Evolutionary conservation across 192 early-diverging fungal species (phyloP).

Genomic region (Neocallimastix lanati): DNA sequence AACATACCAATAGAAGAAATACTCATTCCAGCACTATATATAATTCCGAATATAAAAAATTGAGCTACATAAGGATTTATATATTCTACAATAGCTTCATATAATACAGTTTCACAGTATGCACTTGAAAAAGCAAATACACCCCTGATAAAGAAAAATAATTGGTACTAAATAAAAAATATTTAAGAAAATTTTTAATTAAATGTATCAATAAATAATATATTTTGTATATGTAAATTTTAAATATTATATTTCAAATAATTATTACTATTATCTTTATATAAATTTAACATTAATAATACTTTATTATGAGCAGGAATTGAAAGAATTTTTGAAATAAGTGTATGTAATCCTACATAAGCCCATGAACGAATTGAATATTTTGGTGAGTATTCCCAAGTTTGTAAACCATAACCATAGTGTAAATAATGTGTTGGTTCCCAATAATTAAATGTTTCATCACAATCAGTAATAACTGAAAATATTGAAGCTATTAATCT

Average conservation of each 20-base stretch:
- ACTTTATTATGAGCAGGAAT: conserved; percentile 21
- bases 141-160: conserved; percentile 58
- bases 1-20: conserved; percentile 50
- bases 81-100: conserved; percentile 31
- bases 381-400: conserved; percentile 92
- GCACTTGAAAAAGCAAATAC: conserved; percentile 40
- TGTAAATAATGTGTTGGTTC: conserved; percentile 79
- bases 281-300: no score
- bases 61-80: conserved; percentile 47
- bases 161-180: conserved; percentile 25
- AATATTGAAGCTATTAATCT: conserved; percentile 31
- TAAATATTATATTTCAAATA: no score
- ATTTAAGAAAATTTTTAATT: no score
- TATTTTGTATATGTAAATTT: no score
- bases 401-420: conserved; percentile 69
- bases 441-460: conserved; percentile 94
- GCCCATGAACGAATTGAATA: conserved; percentile 76
- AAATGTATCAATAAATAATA: no score
- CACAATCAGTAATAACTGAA: conserved; percentile 54
- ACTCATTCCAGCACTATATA: conserved; percentile 70
- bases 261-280: no score
- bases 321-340: conserved; percentile 18
- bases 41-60: conserved; percentile 38
- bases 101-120: conserved; percentile 50
- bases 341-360: conserved; percentile 45